These are phyloP conservation scores for Leccinum obscurum DNA, from an alignment of 768 basidiomycete species.

Conservation along the genomic window DNA sequence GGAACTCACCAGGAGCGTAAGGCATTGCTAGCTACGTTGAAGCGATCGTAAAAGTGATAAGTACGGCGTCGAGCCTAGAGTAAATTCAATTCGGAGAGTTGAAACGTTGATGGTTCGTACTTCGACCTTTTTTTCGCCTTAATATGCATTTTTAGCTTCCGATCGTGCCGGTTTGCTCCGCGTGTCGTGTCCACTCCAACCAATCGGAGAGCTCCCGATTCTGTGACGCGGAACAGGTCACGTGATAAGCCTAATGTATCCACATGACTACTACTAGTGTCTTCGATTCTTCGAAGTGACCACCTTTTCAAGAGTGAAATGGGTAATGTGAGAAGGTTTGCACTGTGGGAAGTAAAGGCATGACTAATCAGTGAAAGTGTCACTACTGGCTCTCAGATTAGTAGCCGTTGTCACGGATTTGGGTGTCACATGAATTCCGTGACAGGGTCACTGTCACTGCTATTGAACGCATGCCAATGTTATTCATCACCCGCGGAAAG, in stretches of 20 bases:
- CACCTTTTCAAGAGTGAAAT: no score
- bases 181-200: conserved; percentile 2
- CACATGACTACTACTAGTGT: no score
- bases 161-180: conserved; percentile 34
- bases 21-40: conserved; percentile 36
- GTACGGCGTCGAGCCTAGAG: conserved; percentile 7
- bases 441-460: no score
- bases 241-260: neutral
- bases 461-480: no score
- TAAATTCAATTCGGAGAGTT: neutral
- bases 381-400: no score
- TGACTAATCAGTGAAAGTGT: no score
- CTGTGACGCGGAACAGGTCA: neutral
- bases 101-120: conserved; percentile 3
- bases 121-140: conserved; percentile 13
- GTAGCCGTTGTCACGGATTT: no score
- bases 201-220: conserved; percentile 24
- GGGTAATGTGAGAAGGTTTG: no score
- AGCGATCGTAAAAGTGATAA: neutral
- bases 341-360: no score
- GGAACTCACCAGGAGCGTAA: conserved; percentile 42
- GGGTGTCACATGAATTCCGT: no score
- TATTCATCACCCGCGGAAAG: no score
- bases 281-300: no score
- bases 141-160: conserved; percentile 21